phyloP scores from a whole-genome alignment of 2,329 filamentous ascomycete genomes.

The Colletotrichum viniferum region DNA sequence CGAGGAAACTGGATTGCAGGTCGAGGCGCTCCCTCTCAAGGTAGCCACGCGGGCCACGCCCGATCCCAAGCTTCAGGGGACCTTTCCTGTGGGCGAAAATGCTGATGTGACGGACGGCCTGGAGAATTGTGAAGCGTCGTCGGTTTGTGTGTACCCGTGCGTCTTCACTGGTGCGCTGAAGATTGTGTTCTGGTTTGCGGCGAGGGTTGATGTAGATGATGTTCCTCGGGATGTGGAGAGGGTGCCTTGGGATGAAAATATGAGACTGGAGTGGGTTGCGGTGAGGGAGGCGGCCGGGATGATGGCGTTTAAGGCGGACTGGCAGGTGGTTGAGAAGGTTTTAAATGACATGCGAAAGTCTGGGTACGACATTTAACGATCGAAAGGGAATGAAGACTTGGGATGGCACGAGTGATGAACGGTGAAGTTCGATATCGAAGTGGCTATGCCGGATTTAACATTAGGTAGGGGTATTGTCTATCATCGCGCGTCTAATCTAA shows the following conservation, averaged over 20 bases:
- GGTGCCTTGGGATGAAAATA: constrained; percentile 20
- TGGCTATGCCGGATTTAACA: not conserved
- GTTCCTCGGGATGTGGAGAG: constrained; percentile 27
- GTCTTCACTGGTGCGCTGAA: constrained; percentile 37
- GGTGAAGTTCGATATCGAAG: not conserved
- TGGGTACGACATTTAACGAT: not conserved
- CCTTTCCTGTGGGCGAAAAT: not conserved
- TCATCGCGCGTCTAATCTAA: not conserved
- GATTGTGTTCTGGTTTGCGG: constrained; percentile 42
- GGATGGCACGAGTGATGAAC: not conserved
- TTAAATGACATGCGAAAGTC: not conserved
- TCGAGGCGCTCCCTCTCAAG: not conserved
- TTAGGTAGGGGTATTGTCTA: not conserved
- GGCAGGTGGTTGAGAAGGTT: not conserved
- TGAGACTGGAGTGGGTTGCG: constrained; percentile 25
- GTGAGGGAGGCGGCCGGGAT: constrained; percentile 19
- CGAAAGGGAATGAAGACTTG: not conserved
- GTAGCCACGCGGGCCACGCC: not conserved
- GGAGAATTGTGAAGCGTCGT: constrained; percentile 32
- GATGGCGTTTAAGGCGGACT: constrained; percentile 22
- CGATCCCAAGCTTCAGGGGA: not conserved
- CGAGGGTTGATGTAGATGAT: constrained; percentile 31
- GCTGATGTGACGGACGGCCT: not conserved
- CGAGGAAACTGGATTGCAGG: constrained; percentile 46
- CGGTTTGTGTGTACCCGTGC: constrained; percentile 38